Conservation (phyloP, 2,329 filamentous ascomycete genomes). For the Colletotrichum sublineola region DNA sequence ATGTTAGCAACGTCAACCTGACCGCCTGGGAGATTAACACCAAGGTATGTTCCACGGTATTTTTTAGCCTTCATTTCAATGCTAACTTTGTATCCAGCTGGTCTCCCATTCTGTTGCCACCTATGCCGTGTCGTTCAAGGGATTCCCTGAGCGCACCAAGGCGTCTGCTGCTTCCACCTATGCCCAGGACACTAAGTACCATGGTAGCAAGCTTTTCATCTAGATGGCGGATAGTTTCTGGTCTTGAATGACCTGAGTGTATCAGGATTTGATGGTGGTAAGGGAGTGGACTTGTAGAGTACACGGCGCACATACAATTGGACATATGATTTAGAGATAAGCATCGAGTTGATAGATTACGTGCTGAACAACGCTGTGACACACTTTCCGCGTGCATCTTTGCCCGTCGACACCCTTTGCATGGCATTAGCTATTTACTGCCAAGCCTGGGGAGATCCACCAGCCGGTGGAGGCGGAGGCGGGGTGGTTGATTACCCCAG, state of each 20-base stretch:
- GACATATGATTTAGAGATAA: background rate
- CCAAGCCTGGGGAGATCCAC: background rate
- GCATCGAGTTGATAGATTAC: no score
- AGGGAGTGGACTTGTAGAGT: background rate
- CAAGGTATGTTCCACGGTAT: slow-evolving; percentile 57
- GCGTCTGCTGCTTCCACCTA: slow-evolving; percentile 49
- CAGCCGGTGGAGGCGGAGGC: background rate
- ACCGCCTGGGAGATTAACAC: slow-evolving; percentile 73
- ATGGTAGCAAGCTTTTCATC: slow-evolving; percentile 62
- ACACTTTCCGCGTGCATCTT: no score
- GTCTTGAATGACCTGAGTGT: background rate
- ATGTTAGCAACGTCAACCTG: slow-evolving; percentile 68
- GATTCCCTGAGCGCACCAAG: slow-evolving; percentile 69
- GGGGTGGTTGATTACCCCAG: slow-evolving; percentile 18
- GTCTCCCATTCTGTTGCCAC: slow-evolving; percentile 82
- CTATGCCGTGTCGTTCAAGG: slow-evolving; percentile 74
- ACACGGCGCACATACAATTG: background rate
- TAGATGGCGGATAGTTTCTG: slow-evolving; percentile 50
- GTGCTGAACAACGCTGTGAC: background rate
- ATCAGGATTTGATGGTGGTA: background rate
- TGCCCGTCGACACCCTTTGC: background rate
- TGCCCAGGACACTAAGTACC: slow-evolving; percentile 60
- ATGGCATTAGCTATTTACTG: background rate
- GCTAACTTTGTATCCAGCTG: slow-evolving; percentile 55
- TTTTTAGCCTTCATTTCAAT: background rate